Evolutionary conservation across 495 filamentous ascomycete genomes (phyloP).

Genomic region (Xylaria bambusicola): DNA sequence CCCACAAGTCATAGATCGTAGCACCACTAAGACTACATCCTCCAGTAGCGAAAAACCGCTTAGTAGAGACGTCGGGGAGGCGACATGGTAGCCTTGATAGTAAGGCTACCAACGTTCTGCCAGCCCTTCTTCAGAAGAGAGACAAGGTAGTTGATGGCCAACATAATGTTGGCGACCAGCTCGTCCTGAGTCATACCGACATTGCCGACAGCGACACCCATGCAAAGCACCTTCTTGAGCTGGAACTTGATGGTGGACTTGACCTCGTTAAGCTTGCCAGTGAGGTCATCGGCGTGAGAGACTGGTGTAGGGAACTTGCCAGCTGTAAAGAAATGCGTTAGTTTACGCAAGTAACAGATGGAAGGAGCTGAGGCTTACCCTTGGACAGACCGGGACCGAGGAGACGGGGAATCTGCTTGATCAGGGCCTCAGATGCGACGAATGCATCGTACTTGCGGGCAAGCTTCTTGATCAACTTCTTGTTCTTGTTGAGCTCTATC

Average conservation of each 20-base stretch:
- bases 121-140: conserved; percentile 99
- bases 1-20: conserved; percentile 5
- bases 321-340: conserved; percentile 51
- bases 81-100: conserved; percentile 99
- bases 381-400: conserved; percentile 97
- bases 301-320: conserved; percentile 99
- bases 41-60: conserved; percentile 22
- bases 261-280: conserved; percentile 93
- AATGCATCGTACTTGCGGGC: conserved; percentile 99
- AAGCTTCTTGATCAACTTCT: conserved; percentile 99
- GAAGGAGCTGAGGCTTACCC: conserved; percentile 57
- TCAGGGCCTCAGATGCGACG: conserved; percentile 89
- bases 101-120: conserved; percentile 99
- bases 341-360: conserved; percentile 16
- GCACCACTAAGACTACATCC: conserved; percentile 30
- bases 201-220: conserved; percentile 98
- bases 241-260: conserved; percentile 99
- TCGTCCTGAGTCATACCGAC: conserved; percentile 97
- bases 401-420: conserved; percentile 99
- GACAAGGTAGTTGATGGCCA: conserved; percentile 99
- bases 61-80: conserved; percentile 97
- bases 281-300: conserved; percentile 91
- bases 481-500: conserved; percentile 99
- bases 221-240: conserved; percentile 99
- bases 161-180: conserved; percentile 89